Evolutionary conservation across 768 basidiomycete species (phyloP).

Genomic region (Asterophora parasitica): DNA sequence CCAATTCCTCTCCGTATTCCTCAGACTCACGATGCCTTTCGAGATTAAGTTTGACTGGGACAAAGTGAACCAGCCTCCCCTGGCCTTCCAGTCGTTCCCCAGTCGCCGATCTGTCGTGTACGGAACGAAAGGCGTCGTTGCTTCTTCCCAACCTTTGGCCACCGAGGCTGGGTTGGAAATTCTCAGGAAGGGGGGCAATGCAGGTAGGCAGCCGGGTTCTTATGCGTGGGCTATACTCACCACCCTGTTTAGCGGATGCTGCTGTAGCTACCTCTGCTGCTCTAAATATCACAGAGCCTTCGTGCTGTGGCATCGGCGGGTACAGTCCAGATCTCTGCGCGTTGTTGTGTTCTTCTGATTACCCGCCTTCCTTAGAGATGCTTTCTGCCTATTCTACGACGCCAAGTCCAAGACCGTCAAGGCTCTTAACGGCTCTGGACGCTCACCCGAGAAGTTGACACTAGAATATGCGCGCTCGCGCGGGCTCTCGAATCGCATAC

Average conservation of each 20-base stretch:
- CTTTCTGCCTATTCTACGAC: slow-evolving; percentile 91
- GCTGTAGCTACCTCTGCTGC: slow-evolving; percentile 93
- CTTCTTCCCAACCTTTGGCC: slow-evolving; percentile 88
- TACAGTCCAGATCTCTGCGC: slow-evolving; percentile 28
- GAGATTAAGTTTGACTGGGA: slow-evolving; percentile 41
- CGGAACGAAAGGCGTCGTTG: slow-evolving; percentile 82
- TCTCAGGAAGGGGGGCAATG: slow-evolving; percentile 90
- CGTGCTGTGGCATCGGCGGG: slow-evolving; percentile 92
- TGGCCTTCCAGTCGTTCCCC: slow-evolving; percentile 64
- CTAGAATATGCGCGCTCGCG: slow-evolving; percentile 66
- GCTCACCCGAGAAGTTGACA: slow-evolving; percentile 72
- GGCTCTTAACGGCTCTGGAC: slow-evolving; percentile 91
- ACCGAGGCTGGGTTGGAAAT: slow-evolving; percentile 91
- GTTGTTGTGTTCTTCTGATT: slow-evolving; percentile 1
- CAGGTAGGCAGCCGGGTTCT: slow-evolving; percentile 47
- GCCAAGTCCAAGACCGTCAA: slow-evolving; percentile 77
- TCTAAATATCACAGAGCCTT: slow-evolving; percentile 87
- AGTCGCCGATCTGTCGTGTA: slow-evolving; percentile 86
- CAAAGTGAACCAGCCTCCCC: slow-evolving; percentile 65
- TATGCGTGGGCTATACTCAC: background rate
- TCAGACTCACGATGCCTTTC: slow-evolving; percentile 26
- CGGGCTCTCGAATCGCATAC: slow-evolving; percentile 73
- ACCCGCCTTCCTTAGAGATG: slow-evolving; percentile 50
- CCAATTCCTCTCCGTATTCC: background rate
- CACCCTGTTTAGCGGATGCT: slow-evolving; percentile 64